Percentiles rank a stretch among this genome's conserved stretches.
Conservation (phyloP, 257 asterid genomes). For the Parsonsia alboflavescens region DNA sequence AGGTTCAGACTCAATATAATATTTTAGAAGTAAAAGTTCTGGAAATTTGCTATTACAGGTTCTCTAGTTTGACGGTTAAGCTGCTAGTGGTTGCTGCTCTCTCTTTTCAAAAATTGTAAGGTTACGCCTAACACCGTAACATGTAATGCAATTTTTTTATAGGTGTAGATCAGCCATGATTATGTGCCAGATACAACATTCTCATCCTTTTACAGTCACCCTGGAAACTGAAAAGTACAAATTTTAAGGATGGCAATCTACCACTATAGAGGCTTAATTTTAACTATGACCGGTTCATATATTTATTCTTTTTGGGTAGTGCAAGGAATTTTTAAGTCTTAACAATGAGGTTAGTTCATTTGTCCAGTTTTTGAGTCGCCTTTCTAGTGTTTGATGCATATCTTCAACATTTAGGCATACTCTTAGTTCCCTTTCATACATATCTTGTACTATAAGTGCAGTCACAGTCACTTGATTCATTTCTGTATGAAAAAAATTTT, state of each 20-base stretch:
- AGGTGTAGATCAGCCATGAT: background rate
- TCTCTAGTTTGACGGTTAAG: background rate
- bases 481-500: background rate
- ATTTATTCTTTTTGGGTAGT: background rate
- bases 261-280: background rate
- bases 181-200: background rate
- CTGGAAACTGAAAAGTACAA: background rate
- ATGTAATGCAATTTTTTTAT: background rate
- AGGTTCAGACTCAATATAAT: background rate
- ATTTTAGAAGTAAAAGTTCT: background rate
- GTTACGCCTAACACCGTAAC: background rate
- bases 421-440: background rate
- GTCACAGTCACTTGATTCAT: background rate
- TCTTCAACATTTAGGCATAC: background rate
- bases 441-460: background rate
- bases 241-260: background rate
- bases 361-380: background rate
- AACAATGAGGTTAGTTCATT: background rate
- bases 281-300: background rate
- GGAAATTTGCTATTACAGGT: background rate
- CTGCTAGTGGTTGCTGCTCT: background rate
- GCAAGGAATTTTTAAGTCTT: background rate
- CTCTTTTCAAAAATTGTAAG: background rate
- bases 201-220: background rate
- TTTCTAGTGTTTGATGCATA: background rate